Evolutionary conservation across 2,329 filamentous ascomycete genomes (phyloP), one percentile per base, ranked within the genome.

Genomic region (Calonectria leucothoes): DNA sequence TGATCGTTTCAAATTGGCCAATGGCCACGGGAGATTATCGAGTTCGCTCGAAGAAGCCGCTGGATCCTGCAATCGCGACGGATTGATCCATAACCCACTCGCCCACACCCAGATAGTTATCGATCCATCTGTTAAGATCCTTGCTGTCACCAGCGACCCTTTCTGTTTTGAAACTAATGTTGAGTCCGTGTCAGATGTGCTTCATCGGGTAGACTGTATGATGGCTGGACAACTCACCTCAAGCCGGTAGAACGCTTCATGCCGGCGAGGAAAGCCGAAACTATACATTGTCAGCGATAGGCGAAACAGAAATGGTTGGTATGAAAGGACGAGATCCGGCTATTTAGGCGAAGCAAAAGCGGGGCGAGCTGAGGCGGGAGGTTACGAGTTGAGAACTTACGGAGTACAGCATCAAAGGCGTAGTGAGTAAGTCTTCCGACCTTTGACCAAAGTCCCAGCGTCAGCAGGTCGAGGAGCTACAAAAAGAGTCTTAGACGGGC

Each of bases 11-110:
- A 25, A 45, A 59, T 63, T 45, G 31, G 31, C n/a, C 23, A 17
- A 37, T 27, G 12, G 29, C 17, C 0, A 23, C 23, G 31, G n/a
- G 59, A 39, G 59, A 67, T 80, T 88, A 97, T 87, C 96, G 91
- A 85, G 92, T 96, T 82, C 97, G 91, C 88, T 98, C 96, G 84
- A 99, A 99, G 86, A 93, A 99, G 73, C 93, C 91, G 83, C 94
- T 97, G 63, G 94, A 93, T 51, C 95, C 94, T 83, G 98, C 94
- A 71, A 98, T 91, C 49, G 96, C 96, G 37, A 98, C 95, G 35
- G 95, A 97, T 87, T 97, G 94, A 85, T 99, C 97, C 95, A 99
- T 98, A 77, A 98, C 94, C 92, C 95, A 98, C 88, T 99, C 97
- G 80, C 97, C 97, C 23, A 98, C 93, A 75, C 95, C 95, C 52